Conservation (phyloP, 208 protist genomes). For the Trypanosoma vivax region DNA sequence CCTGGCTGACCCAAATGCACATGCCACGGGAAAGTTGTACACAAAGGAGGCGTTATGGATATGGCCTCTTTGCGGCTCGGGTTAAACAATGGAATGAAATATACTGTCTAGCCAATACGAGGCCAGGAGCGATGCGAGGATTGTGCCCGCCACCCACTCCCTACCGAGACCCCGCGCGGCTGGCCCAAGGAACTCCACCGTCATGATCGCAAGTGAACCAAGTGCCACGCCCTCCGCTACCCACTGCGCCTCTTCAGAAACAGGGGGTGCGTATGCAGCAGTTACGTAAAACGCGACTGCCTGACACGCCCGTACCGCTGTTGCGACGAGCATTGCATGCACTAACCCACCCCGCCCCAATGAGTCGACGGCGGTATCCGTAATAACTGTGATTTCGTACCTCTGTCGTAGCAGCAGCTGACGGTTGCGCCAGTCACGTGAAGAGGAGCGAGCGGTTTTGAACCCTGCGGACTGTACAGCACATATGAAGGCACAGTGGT, state of each 20-base stretch:
- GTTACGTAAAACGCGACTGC: slow-evolving; percentile 4
- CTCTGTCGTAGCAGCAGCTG: slow-evolving; percentile 51
- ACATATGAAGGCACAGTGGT: slow-evolving; percentile 30
- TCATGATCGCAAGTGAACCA: slow-evolving; percentile 6
- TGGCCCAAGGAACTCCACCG: slow-evolving; percentile 2
- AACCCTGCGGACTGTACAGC: slow-evolving; percentile 73
- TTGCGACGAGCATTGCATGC: background rate
- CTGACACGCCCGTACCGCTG: background rate
- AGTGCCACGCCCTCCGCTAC: slow-evolving; percentile 9
- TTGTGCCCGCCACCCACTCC: background rate
- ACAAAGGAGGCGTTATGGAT: too few relatives aligned
- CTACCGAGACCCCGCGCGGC: background rate
- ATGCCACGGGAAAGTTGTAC: too few relatives aligned
- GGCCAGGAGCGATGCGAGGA: background rate
- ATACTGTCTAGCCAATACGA: background rate
- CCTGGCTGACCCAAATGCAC: too few relatives aligned
- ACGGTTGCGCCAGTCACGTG: slow-evolving; percentile 21
- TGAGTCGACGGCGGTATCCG: slow-evolving; percentile 39
- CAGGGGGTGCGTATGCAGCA: background rate
- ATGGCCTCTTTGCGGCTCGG: too few relatives aligned
- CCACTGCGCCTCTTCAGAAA: background rate
- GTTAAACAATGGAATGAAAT: too few relatives aligned
- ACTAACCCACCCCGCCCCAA: background rate
- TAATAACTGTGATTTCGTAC: slow-evolving; percentile 67
- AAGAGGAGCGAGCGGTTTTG: slow-evolving; percentile 54